Base-by-base conservation (phyloP, 148 eudicot genomes). In the Rhododendron molle region DNA sequence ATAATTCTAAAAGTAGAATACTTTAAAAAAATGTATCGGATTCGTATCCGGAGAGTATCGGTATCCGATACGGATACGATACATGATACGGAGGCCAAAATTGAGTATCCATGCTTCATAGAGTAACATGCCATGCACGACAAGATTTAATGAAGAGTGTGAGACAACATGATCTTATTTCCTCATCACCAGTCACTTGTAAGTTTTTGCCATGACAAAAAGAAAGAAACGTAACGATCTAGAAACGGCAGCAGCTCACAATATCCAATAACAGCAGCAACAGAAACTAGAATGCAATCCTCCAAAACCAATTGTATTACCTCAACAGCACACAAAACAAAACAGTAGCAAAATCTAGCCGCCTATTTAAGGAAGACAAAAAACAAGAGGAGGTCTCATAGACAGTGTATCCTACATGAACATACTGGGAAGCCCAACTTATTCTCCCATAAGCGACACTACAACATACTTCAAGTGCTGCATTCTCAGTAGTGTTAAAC, bases 401-500 rank as follows among this genome's bases (percentile, higher is more conserved):
- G 76, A 72, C 76, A 28, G 76, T 7, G 36, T 74, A 14, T 74
- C 78, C 44, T 38, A 76, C 40, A 76, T 38, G 38, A 18, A 76
- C n/a, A 76, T 76, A 47, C 73, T 12, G 73, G 16, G 79, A 76
- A 76, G 21, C 79, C 78, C 46, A 76, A 76, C 79, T 38, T 76
- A 40, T 43, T 76, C 80, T 76, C 23, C 12, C 80, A 76, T 1
- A 43, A 23, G 26, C 30, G 6, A 76, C 47, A 43, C 23, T 76
- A 43, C 80, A 76, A 40, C 46, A 38, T 76, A 76, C 43, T 40
- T 74, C 78, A 18, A 34, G 46, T 74, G 46, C 18, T 40, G 80
- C 46, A 76, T 40, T 76, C 49, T 76, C 26, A 38, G 28, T 10
- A 0, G 32, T 76, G 50, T 76, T 76, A 43, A 76, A 43, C 13